Percentiles rank a stretch among this genome's conserved stretches.
These are phyloP conservation scores for Neurospora sp. DNA, from an alignment of 2,329 filamentous ascomycete species.

Conservation along the genomic window DNA sequence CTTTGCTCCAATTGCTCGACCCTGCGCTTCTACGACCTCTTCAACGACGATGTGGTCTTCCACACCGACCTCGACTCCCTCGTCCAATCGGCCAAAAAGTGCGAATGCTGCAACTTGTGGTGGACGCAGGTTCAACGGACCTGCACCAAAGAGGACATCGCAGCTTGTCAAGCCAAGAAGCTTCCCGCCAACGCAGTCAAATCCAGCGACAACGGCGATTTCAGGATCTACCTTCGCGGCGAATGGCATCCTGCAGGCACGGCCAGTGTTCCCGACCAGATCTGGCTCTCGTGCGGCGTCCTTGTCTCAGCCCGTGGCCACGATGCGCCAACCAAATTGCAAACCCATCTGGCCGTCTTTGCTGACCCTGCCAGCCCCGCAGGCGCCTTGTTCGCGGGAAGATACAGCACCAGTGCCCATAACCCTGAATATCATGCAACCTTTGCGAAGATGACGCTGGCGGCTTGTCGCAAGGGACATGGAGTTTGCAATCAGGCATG, in stretches of 20 bases:
- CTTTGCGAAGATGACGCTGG: accelerated
- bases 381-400: neutral
- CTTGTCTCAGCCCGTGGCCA: neutral
- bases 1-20: neutral
- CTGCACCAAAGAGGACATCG: neutral
- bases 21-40: neutral
- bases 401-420: neutral
- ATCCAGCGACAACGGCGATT: neutral
- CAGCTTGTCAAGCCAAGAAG: neutral
- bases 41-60: slow-evolving; percentile 1
- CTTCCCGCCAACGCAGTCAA: neutral
- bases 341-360: neutral
- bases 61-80: neutral
- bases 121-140: neutral
- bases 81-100: neutral
- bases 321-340: neutral
- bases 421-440: neutral
- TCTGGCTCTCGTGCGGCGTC: slow-evolving; percentile 1
- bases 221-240: neutral
- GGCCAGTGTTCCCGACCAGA: neutral
- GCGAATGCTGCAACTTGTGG: neutral
- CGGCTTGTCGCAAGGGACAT: neutral
- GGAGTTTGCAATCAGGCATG: neutral
- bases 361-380: neutral
- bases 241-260: neutral